Base-by-base conservation (phyloP, 192 early-diverging fungal species). In the Radiomyces spectabilis region DNA sequence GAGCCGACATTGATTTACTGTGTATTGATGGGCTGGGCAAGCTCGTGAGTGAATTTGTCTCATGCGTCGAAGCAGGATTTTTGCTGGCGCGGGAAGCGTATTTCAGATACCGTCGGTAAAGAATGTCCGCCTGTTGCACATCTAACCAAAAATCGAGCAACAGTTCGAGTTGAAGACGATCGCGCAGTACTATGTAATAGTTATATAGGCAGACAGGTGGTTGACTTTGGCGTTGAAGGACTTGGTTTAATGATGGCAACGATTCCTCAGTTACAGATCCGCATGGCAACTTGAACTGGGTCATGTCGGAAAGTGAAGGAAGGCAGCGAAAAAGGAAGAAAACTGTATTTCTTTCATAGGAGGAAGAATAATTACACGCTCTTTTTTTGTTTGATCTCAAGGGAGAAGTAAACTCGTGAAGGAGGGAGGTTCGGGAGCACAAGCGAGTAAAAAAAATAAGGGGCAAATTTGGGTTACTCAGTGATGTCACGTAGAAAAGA, bases 91-190 rank as follows among this genome's bases (percentile, higher is more conserved):
- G 46, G 21, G 48, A 46, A 25, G 39, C 25, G 6, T 60, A 40
- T 59, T 49, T 59, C 31, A 71, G 59, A 60, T 77, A 85, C 1
- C 71, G 50, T 40, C 72, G 58, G 65, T 83, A 79, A 37, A 87
- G 61, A 5, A 76, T 66, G 52, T 89, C 85, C 50, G 84, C 85
- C 45, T 82, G 82, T 2, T 76, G 73, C 24, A 89, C 73, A 66
- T 87, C 83, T 22, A 89, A 69, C 80, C 83, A 89, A 51, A 89
- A 89, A 62, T 89, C 85, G 10, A 89, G 70, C 55, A 85, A 73
- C 45, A 80, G 81, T 25, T 79, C 67, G 4, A 70, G 63, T 22
- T 65, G 57, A 53, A 85, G 76, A 26, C 75, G 55, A 57, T 87
- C 84, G 18, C 83, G 63, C 62, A 89, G 71, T 22, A 83, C 82